Percentiles rank a stretch among this genome's conserved stretches.
Evolutionary conservation across 257 asterid genomes (phyloP).

Genomic region (Prunella vulgaris): DNA sequence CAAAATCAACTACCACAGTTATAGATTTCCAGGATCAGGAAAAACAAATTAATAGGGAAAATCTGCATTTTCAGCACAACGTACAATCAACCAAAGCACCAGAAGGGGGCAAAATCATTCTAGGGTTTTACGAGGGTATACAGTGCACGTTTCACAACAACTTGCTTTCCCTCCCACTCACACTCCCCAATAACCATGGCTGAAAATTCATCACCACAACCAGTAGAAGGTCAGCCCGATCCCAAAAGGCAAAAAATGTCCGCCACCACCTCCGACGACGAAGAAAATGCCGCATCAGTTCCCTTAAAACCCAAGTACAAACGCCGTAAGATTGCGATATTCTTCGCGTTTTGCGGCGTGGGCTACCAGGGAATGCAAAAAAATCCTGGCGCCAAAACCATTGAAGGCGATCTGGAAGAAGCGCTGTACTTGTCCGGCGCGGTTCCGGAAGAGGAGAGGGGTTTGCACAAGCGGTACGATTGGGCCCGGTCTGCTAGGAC

Average conservation of each 20-base stretch:
- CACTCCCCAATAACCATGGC: conserved; percentile 25
- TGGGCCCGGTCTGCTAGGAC: conserved; percentile 95
- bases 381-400: conserved; percentile 96
- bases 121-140: conserved; percentile 49
- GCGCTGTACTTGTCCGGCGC: conserved; percentile 77
- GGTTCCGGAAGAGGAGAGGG: conserved; percentile 75
- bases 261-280: conserved; percentile 55
- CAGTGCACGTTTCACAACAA: background rate
- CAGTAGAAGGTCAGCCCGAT: conserved; percentile 34
- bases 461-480: conserved; percentile 54
- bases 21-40: background rate
- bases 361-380: conserved; percentile 98
- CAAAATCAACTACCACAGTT: no score
- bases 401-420: conserved; percentile 95
- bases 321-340: conserved; percentile 87
- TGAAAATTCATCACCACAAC: conserved; percentile 22
- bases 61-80: conserved; percentile 16
- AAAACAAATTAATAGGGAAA: background rate
- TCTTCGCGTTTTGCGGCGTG: conserved; percentile 92
- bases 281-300: conserved; percentile 23
- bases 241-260: conserved; percentile 79
- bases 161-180: conserved; percentile 1
- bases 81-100: conserved; percentile 33
- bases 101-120: background rate
- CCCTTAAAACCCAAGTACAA: conserved; percentile 54